These are phyloP conservation scores for Tolypocladium pustulatum DNA, from an alignment of 2,329 filamentous ascomycete species.

Conservation along the genomic window DNA sequence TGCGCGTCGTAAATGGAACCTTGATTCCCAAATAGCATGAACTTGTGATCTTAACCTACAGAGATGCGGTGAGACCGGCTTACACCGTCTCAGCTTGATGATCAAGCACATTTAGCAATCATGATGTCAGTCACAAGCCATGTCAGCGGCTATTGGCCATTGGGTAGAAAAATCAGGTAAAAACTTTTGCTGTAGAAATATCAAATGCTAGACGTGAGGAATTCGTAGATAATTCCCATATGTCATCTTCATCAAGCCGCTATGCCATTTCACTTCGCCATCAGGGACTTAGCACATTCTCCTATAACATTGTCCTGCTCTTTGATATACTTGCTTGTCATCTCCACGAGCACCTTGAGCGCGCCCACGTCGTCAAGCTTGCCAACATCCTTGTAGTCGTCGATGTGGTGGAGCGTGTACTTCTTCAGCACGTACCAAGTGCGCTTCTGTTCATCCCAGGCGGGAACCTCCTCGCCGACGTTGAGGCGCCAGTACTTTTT, in stretches of 20 bases:
- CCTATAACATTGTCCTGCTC: background rate
- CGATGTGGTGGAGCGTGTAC: background rate
- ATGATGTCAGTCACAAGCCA: background rate
- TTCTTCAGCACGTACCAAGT: background rate
- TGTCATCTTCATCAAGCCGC: background rate
- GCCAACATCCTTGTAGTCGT: background rate
- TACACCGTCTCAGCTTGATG: background rate
- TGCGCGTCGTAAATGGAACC: background rate
- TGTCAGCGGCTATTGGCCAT: background rate
- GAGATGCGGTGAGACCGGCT: no score
- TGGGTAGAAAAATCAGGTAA: background rate
- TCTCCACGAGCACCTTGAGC: background rate
- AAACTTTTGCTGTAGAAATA: background rate
- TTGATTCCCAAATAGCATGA: background rate
- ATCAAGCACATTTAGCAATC: background rate
- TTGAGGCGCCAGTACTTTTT: conserved; percentile 7
- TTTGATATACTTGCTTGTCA: background rate
- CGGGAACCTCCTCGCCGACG: conserved; percentile 2
- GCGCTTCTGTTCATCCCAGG: conserved; percentile 4
- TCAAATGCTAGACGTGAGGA: background rate
- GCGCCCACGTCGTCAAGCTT: background rate
- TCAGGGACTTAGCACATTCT: background rate
- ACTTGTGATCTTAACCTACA: background rate
- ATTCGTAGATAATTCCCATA: background rate
- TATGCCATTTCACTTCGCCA: background rate